Conservation (phyloP, 2,329 filamentous ascomycete genomes). For the Colletotrichum cuscutae region DNA sequence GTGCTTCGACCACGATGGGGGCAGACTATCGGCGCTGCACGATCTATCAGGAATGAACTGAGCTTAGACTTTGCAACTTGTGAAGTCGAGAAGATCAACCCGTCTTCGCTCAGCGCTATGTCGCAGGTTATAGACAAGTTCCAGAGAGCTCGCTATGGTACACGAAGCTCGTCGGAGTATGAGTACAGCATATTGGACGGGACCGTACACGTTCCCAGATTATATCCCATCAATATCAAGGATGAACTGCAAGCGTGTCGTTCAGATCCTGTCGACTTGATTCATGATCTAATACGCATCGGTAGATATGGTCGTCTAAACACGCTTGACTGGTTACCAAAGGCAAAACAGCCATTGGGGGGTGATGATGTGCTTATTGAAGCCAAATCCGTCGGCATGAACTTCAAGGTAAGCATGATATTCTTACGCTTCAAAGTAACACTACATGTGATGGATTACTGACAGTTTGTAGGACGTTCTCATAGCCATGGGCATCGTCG, state of each 20-base stretch:
- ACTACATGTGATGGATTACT: background rate
- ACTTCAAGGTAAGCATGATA: constrained; percentile 10
- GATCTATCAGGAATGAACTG: constrained; percentile 38
- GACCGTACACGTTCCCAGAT: background rate
- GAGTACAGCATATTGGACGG: constrained; percentile 2
- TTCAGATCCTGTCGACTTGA: background rate
- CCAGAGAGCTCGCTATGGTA: background rate
- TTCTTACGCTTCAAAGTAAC: constrained; percentile 42
- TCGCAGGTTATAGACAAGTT: background rate
- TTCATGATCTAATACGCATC: background rate
- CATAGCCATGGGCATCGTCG: constrained; percentile 40
- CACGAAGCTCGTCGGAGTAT: background rate
- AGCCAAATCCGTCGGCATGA: constrained; percentile 17
- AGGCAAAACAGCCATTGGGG: background rate
- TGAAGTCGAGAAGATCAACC: background rate
- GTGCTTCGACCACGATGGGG: constrained; percentile 38
- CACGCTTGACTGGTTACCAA: constrained; percentile 11
- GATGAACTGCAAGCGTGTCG: background rate
- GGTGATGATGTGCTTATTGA: constrained; percentile 15
- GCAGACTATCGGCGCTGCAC: constrained; percentile 35
- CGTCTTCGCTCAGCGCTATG: background rate
- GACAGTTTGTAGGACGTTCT: constrained; percentile 7
- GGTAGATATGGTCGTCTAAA: constrained; percentile 13
- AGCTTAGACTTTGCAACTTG: constrained; percentile 18
- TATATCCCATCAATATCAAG: constrained; percentile 8